Evolutionary conservation across 2,329 filamentous ascomycete genomes (phyloP).

Genomic region (Neofusicoccum ribis): DNA sequence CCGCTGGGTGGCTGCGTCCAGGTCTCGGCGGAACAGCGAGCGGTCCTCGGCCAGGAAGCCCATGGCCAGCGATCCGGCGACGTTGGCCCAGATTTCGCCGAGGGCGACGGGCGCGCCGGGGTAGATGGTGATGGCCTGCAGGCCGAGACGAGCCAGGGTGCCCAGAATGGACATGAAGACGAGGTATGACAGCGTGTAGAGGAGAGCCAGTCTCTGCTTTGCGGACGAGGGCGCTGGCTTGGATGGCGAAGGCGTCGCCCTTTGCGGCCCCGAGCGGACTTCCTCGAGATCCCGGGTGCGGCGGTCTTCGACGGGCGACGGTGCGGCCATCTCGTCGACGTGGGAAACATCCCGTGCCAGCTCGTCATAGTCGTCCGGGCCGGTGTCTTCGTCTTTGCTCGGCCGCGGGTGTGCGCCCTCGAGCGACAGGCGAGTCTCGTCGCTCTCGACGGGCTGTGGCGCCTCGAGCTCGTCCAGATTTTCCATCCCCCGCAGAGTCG

Average conservation of each 20-base stretch:
- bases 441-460: background rate
- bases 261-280: too few relatives aligned
- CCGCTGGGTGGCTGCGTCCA: constrained; percentile 35
- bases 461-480: background rate
- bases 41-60: constrained; percentile 82
- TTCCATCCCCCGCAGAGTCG: background rate
- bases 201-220: background rate
- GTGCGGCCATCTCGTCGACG: background rate
- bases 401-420: too few relatives aligned
- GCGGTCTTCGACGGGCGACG: background rate
- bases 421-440: background rate
- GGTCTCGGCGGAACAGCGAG: constrained; percentile 59
- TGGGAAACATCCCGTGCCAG: background rate
- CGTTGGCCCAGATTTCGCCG: constrained; percentile 82
- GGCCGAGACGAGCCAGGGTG: constrained; percentile 77
- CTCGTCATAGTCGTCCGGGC: too few relatives aligned
- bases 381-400: too few relatives aligned
- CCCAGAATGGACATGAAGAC: constrained; percentile 83
- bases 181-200: constrained; percentile 74
- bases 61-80: constrained; percentile 77
- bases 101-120: constrained; percentile 71
- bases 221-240: too few relatives aligned
- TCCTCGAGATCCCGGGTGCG: too few relatives aligned
- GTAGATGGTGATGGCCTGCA: constrained; percentile 78
- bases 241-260: too few relatives aligned